Base-by-base conservation (phyloP, 768 basidiomycete species). In the Fistulinella prunicolor region DNA sequence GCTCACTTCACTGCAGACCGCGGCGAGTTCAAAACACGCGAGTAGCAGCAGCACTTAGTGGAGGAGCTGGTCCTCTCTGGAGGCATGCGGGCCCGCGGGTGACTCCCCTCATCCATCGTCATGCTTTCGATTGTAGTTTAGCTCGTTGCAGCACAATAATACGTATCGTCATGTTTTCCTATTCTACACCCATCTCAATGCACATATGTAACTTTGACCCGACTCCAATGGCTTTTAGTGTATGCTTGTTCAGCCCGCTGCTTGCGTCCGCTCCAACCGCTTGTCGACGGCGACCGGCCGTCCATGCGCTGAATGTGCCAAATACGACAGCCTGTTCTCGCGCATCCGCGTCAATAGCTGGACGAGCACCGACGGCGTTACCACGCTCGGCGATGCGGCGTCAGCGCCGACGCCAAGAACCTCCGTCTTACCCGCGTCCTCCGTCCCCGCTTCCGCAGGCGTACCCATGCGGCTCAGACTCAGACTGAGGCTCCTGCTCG, bases 181-280 rank as follows among this genome's bases (percentile, higher is more conserved):
- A n/a, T n/a, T n/a, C n/a, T n/a, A n/a, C n/a, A n/a, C n/a, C n/a
- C n/a, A n/a, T n/a, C n/a, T n/a, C n/a, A n/a, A n/a, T n/a, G n/a
- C n/a, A n/a, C n/a, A n/a, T n/a, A n/a, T n/a, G n/a, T n/a, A n/a
- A n/a, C n/a, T n/a, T n/a, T n/a, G n/a, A n/a, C n/a, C n/a, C n/a
- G n/a, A n/a, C n/a, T n/a, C n/a, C n/a, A n/a, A n/a, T n/a, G n/a
- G n/a, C n/a, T n/a, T n/a, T n/a, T n/a, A n/a, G n/a, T 28, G 26
- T 10, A 28, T 6, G 6, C 19, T 3, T 5, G 2, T 14, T 36
- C 10, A 82, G 2, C 82, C 81, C 8, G 75, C 82, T 20, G 81
- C 82, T 58, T 86, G 85, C 4, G 83, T 75, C 63, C 86, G 73
- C 63, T 87, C 87, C 57, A 89, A 61, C 69, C 85, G 75, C 68